A percentile compares a stretch with the other conserved stretches of the same genome.
Conservation (phyloP, 306 rosid genomes). For the Quercus rubra region DNA sequence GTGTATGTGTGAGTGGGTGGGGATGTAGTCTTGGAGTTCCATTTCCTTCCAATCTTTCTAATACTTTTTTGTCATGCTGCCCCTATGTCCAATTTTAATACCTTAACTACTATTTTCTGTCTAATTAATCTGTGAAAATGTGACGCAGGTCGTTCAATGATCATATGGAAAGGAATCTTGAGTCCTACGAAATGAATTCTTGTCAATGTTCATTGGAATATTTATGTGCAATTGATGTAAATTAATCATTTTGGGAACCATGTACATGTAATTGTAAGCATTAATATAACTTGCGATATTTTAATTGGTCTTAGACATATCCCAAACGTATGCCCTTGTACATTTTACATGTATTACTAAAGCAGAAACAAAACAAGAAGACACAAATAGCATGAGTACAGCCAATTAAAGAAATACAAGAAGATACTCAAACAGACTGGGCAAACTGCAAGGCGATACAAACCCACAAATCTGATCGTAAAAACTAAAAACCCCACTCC, state of each 20-base stretch:
- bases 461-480: no score
- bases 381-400: no score
- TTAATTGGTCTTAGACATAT: not conserved
- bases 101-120: not conserved
- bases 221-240: no score
- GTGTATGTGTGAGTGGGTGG: no score
- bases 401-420: no score
- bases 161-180: not conserved
- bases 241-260: not conserved
- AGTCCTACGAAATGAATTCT: not conserved
- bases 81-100: not conserved
- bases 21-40: not conserved
- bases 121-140: not conserved
- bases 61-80: not conserved
- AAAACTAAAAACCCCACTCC: no score
- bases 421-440: no score
- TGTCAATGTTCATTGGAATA: not conserved
- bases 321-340: not conserved
- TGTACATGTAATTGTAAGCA: not conserved
- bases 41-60: not conserved
- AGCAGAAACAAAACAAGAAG: no score
- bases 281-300: not conserved
- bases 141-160: slow-evolving; percentile 16
- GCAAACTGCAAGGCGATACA: no score
- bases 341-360: not conserved